A percentile compares a stretch with the other conserved stretches of the same genome.
These are phyloP conservation scores for Raphanus raphanistrum DNA, from an alignment of 345 rosid species.

Conservation along the genomic window DNA sequence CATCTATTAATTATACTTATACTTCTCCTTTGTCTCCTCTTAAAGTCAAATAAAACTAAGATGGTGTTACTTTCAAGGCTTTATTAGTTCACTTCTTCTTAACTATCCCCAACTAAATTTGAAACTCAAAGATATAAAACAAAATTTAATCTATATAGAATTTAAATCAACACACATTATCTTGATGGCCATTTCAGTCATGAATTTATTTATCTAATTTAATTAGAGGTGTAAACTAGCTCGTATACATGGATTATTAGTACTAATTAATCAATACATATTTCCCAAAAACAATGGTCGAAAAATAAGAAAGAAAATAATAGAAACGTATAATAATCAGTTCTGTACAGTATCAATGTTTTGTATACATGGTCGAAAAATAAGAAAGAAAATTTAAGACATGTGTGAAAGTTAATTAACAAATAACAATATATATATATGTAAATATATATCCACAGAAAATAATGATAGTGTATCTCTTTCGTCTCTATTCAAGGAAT, in stretches of 20 bases:
- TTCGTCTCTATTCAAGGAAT: constrained; percentile 31
- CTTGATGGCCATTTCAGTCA: background rate
- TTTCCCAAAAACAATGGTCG: background rate
- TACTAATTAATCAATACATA: background rate
- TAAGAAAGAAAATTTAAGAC: background rate
- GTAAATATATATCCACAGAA: constrained; percentile 28
- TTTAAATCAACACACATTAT: background rate
- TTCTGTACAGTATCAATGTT: constrained; percentile 21
- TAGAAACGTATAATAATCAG: constrained; percentile 6
- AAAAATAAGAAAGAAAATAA: constrained; percentile 15
- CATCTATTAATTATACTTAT: background rate
- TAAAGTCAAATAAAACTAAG: background rate
- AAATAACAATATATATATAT: background rate
- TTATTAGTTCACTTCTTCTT: constrained; percentile 36
- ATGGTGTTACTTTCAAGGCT: background rate
- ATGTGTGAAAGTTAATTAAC: constrained; percentile 29
- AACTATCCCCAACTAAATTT: constrained; percentile 39
- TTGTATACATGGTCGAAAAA: constrained; percentile 16
- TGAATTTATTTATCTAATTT: background rate
- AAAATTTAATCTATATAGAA: background rate
- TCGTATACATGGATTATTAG: background rate
- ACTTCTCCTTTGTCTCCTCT: background rate
- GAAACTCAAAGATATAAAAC: background rate
- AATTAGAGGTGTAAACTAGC: background rate
- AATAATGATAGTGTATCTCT: constrained; percentile 9